Percentiles rank a stretch among this genome's conserved stretches.
Evolutionary conservation across 441 rosid genomes (phyloP).

Genomic region (Hura crepitans): DNA sequence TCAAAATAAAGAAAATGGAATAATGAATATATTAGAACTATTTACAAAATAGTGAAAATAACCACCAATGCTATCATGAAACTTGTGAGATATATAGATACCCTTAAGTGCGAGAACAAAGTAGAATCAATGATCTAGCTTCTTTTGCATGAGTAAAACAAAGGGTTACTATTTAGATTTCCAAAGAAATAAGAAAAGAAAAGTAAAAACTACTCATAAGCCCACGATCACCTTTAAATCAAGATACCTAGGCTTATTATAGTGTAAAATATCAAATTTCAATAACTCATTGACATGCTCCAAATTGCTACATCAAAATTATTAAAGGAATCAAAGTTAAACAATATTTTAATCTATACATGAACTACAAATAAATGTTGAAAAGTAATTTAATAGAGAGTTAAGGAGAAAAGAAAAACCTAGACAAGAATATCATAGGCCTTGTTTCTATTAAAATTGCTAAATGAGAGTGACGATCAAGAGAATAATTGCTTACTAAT

Average conservation of each 20-base stretch:
- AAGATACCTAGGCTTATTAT: slow-evolving; percentile 56
- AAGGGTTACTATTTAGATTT: slow-evolving; percentile 14
- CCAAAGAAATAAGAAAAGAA: slow-evolving; percentile 11
- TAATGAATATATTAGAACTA: slow-evolving; percentile 3
- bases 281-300: slow-evolving; percentile 50
- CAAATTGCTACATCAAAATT: too few species aligned
- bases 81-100: slow-evolving; percentile 21
- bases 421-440: too few species aligned
- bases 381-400: too few species aligned
- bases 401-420: too few species aligned
- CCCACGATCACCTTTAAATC: slow-evolving; percentile 63
- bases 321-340: too few species aligned
- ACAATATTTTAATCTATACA: too few species aligned
- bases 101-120: slow-evolving; percentile 50
- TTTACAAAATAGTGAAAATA: slow-evolving; percentile 9
- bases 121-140: slow-evolving; percentile 51
- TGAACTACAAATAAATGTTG: too few species aligned
- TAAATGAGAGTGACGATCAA: too few species aligned
- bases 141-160: slow-evolving; percentile 41
- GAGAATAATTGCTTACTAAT: too few species aligned
- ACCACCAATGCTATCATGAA: background rate
- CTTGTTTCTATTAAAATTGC: too few species aligned
- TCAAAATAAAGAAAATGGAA: slow-evolving; percentile 12
- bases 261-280: slow-evolving; percentile 54
- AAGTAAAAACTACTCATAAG: slow-evolving; percentile 21